Evolutionary conservation across 164 flowering plant genomes (phyloP).

Genomic region (Vitis vinifera): ASM3070453v1 NC_081815.1:1102501-1103000

Average conservation of each 20-base stretch:
- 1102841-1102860: neutral
- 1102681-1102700: slow-evolving; percentile 23
- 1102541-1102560: slow-evolving; percentile 2
- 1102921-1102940: slow-evolving; percentile 18
- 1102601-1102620: neutral
- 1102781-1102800: slow-evolving; percentile 50
- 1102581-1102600: neutral
- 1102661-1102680: slow-evolving; percentile 14
- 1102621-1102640: neutral
- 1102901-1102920: neutral
- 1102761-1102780: slow-evolving; percentile 46
- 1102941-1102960: slow-evolving; percentile 36
- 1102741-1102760: slow-evolving; percentile 39
- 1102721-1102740: slow-evolving; percentile 37
- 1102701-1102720: slow-evolving; percentile 30
- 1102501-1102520: slow-evolving; percentile 29
- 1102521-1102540: slow-evolving; percentile 13
- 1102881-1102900: slow-evolving; percentile 5
- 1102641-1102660: slow-evolving; percentile 6
- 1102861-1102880: slow-evolving; percentile 1
- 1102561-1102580: neutral
- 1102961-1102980: slow-evolving; percentile 33
- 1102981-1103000: slow-evolving; percentile 28
- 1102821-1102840: slow-evolving; percentile 5
- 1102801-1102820: slow-evolving; percentile 15